These are phyloP conservation scores for Parsonsia alboflavescens DNA, from an alignment of 257 asterid species.

Conservation along the genomic window DNA sequence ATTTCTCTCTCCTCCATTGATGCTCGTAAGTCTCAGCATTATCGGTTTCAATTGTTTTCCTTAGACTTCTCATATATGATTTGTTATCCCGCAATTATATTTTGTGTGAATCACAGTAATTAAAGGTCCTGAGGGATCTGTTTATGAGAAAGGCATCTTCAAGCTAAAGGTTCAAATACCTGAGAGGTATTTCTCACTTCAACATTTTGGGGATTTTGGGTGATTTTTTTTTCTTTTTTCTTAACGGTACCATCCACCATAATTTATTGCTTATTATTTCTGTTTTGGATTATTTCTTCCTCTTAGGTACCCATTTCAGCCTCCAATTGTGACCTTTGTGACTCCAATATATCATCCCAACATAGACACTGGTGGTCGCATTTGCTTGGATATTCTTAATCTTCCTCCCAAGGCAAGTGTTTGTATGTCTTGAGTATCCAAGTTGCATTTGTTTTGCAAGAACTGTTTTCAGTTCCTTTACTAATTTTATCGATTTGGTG, in stretches of 20 bases:
- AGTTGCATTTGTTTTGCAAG: neutral
- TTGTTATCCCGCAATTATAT: neutral
- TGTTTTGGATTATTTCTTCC: neutral
- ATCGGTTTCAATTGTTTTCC: neutral
- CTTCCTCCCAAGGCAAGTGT: slow-evolving; percentile 79
- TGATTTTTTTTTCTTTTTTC: neutral
- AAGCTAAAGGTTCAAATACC: slow-evolving; percentile 68
- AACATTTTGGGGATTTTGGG: neutral
- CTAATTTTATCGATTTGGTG: neutral
- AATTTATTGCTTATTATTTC: neutral
- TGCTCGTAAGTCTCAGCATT: slow-evolving; percentile 37
- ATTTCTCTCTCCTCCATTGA: slow-evolving; percentile 56
- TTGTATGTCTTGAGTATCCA: neutral
- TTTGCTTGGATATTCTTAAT: slow-evolving; percentile 89
- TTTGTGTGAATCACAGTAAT: slow-evolving; percentile 33
- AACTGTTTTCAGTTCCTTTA: neutral
- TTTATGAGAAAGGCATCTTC: slow-evolving; percentile 59
- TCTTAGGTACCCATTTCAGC: slow-evolving; percentile 81
- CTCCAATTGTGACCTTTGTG: slow-evolving; percentile 69
- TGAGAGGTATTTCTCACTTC: slow-evolving; percentile 40
- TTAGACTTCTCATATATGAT: neutral
- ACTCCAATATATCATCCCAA: slow-evolving; percentile 85
- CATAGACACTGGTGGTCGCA: slow-evolving; percentile 85
- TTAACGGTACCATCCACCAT: too few species aligned
- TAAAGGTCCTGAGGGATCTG: slow-evolving; percentile 75